Evolutionary conservation across 2,329 filamentous ascomycete genomes (phyloP).

Genomic region (Grosmannia clavigera): DNA sequence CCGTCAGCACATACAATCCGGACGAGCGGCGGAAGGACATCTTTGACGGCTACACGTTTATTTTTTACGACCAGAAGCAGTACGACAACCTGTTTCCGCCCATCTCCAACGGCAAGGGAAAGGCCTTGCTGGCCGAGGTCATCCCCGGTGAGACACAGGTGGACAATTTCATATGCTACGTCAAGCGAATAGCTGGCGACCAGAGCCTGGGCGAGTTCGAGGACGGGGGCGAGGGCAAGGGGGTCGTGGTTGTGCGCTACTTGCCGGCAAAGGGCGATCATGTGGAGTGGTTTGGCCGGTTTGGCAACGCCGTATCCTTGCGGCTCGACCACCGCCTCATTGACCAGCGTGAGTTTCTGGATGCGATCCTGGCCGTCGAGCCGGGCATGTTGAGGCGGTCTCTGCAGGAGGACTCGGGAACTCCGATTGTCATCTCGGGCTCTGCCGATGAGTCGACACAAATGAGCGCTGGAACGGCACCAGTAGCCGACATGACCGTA

Average conservation of each 20-base stretch:
- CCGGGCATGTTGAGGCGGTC: slow-evolving; percentile 57
- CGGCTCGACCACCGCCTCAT: slow-evolving; percentile 71
- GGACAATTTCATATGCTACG: slow-evolving; percentile 65
- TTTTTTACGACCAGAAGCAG: slow-evolving; percentile 70
- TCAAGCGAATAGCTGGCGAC: slow-evolving; percentile 61
- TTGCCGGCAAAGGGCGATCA: slow-evolving; percentile 43
- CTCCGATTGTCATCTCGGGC: neutral
- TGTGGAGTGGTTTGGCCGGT: slow-evolving; percentile 54
- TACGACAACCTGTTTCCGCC: slow-evolving; percentile 62
- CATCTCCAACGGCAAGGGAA: slow-evolving; percentile 71
- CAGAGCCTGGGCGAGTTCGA: slow-evolving; percentile 57
- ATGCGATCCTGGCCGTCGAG: slow-evolving; percentile 75
- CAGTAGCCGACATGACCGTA: neutral
- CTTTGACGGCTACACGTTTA: slow-evolving; percentile 78
- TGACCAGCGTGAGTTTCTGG: slow-evolving; percentile 82
- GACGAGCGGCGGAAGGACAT: slow-evolving; percentile 53
- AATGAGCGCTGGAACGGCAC: slow-evolving; percentile 9
- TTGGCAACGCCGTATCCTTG: slow-evolving; percentile 57
- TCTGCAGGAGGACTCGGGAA: slow-evolving; percentile 38
- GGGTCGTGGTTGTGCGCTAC: slow-evolving; percentile 69
- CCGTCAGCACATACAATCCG: slow-evolving; percentile 59
- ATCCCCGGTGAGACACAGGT: slow-evolving; percentile 50
- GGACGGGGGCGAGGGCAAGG: slow-evolving; percentile 50
- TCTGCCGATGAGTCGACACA: slow-evolving; percentile 12
- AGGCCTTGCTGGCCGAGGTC: slow-evolving; percentile 58